A percentile compares a stretch with the other conserved stretches of the same genome.
Evolutionary conservation across 177 flowering plant species (phyloP).

Genomic region (Vitis hybrid): DNA sequence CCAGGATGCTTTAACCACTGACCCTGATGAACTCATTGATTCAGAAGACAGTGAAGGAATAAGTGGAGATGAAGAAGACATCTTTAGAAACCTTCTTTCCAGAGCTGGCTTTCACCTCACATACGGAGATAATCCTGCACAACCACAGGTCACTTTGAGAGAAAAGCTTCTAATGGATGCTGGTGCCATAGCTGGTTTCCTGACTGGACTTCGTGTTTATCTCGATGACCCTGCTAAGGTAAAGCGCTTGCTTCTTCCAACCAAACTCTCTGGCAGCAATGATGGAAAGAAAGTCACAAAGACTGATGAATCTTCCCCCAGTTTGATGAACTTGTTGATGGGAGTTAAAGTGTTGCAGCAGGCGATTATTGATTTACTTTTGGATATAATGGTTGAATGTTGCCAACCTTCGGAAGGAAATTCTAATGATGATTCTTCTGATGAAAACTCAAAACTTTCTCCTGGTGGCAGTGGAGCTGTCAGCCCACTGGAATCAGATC

Average conservation of each 20-base stretch:
- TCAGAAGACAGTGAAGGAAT: conserved; percentile 97
- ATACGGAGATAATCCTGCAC: conserved; percentile 92
- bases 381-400: conserved; percentile 98
- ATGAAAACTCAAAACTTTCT: conserved; percentile 51
- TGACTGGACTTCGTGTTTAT: conserved; percentile 97
- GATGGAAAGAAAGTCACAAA: conserved; percentile 67
- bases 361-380: conserved; percentile 90
- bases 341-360: conserved; percentile 98
- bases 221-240: conserved; percentile 99
- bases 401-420: conserved; percentile 94
- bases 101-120: conserved; percentile 97
- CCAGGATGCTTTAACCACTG: conserved; percentile 94
- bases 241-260: conserved; percentile 94
- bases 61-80: conserved; percentile 98
- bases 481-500: conserved; percentile 56
- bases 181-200: conserved; percentile 97
- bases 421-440: conserved; percentile 53
- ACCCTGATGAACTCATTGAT: conserved; percentile 95
- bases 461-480: conserved; percentile 47
- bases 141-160: conserved; percentile 94
- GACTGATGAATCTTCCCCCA: conserved; percentile 81
- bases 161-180: conserved; percentile 99
- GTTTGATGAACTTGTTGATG: conserved; percentile 97
- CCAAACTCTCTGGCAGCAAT: conserved; percentile 73
- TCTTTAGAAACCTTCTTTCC: conserved; percentile 89